A percentile compares a stretch with the other conserved stretches of the same genome.
Evolutionary conservation across 176 grass and related monocot genomes (phyloP).

Genomic region (Triticum timopheevii): DNA sequence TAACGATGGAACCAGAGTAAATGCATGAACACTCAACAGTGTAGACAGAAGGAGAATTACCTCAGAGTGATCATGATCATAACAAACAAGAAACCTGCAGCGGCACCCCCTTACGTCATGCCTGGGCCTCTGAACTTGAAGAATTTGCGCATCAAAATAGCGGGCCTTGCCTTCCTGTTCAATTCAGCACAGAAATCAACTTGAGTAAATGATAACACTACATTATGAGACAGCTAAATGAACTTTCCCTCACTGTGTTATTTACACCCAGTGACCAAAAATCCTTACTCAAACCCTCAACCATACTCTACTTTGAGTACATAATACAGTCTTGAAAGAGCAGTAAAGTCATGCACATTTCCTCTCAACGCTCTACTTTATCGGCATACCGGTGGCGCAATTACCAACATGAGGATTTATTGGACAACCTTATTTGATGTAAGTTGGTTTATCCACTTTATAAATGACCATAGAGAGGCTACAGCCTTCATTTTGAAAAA

Average conservation of each 20-base stretch:
- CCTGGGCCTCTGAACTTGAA: slow-evolving; percentile 76
- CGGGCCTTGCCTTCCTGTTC: slow-evolving; percentile 75
- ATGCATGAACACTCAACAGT: neutral
- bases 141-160: slow-evolving; percentile 73
- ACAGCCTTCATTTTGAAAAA: neutral
- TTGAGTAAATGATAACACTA: neutral
- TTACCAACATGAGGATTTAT: neutral
- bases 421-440: neutral
- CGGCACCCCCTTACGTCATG: slow-evolving; percentile 77
- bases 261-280: neutral
- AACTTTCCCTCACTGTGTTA: neutral
- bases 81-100: slow-evolving; percentile 82
- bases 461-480: neutral
- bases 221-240: neutral
- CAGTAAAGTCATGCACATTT: neutral
- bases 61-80: slow-evolving; percentile 81
- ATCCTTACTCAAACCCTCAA: neutral
- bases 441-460: neutral
- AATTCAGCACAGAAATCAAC: neutral
- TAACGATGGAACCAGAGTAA: neutral
- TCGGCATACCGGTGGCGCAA: neutral
- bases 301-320: neutral
- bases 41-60: slow-evolving; percentile 27
- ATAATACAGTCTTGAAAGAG: neutral
- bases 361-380: neutral